Evolutionary conservation across 106 monocot genomes (phyloP), one percentile per base, ranked within the genome.

Genomic region (Allium cepa): DNA sequence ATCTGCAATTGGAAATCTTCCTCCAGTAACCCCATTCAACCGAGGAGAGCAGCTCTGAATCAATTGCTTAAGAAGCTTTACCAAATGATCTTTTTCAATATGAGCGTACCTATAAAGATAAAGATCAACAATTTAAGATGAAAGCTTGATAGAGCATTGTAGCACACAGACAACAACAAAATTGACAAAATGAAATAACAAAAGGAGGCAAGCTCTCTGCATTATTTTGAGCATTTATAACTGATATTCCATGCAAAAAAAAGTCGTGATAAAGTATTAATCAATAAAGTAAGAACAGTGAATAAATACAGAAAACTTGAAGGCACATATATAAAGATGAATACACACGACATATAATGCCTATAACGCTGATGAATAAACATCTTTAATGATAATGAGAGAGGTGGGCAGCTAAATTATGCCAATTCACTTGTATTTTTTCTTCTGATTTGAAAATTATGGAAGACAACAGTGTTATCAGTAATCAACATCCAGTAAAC

Each of bases 11-110:
- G 84, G 84, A 79, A 57, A 47, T 57, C 12, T 71, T 63, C 80
- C 79, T 46, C 84, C 80, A 59, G 60, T 49, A 47, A 73, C 27
- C 16, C 84, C 77, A 75, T 75, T 76, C 65, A 76, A 67, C 71
- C 81, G 87, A 59, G 81, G 65, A 26, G 87, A 82, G 67, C 59
- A 82, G 71, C 59, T 90, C 57, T 83, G 49, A 61, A 99, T 72
- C 73, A 99, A 78, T 46, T 84, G 78, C 71, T 84, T 84, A 60
- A 88, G 63, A 76, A 88, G 88, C 67, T 79, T 88, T 67, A 88
- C 64, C 47, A 88, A 64, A 49, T 88, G 88, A 36, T 81, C 73
- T 65, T 73, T 79, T 61, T 68, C 70, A 66, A 88, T 79, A 59
- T 88, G 84, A 14, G 81, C 73, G 51, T 79, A 79, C 76, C 94